Conservation (phyloP, 139 green algal species). For the Mychonastes homosphaera region DNA sequence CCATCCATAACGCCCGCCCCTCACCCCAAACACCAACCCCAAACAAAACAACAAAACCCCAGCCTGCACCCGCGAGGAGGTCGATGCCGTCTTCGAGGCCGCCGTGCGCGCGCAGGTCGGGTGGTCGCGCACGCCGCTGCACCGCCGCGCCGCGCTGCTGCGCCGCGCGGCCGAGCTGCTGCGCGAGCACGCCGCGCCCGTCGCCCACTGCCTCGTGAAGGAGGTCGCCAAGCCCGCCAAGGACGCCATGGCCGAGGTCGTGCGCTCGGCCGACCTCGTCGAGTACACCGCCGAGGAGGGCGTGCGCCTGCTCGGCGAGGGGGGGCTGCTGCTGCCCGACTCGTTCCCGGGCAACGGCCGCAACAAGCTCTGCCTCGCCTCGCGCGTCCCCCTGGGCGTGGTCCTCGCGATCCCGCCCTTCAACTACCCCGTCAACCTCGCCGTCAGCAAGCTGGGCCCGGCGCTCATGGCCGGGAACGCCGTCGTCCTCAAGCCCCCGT, state of each 20-base stretch:
- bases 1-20: no score
- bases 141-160: constrained; percentile 72
- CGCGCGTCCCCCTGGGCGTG: constrained; percentile 78
- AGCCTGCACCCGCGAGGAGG: constrained; percentile 85
- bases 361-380: constrained; percentile 84
- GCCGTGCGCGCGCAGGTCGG: constrained; percentile 70
- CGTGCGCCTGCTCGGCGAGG: constrained; percentile 69
- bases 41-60: no score
- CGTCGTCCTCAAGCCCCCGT: constrained; percentile 93
- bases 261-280: constrained; percentile 81
- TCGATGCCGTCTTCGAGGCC: constrained; percentile 64
- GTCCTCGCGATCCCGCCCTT: constrained; percentile 94
- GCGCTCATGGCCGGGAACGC: constrained; percentile 93
- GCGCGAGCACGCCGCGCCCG: constrained; percentile 68
- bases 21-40: no score
- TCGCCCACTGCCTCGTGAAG: constrained; percentile 77
- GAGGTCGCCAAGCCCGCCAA: constrained; percentile 89
- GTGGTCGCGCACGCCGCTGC: constrained; percentile 82
- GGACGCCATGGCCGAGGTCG: constrained; percentile 61
- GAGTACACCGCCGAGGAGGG: constrained; percentile 92
- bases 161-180: constrained; percentile 65
- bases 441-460: constrained; percentile 87
- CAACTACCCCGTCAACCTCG: constrained; percentile 97
- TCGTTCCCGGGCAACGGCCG: constrained; percentile 81
- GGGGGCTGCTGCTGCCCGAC: constrained; percentile 74